phyloP scores from a whole-genome alignment of 352 stramenopile genomes.

The Globisporangium paroecandrum region DNA sequence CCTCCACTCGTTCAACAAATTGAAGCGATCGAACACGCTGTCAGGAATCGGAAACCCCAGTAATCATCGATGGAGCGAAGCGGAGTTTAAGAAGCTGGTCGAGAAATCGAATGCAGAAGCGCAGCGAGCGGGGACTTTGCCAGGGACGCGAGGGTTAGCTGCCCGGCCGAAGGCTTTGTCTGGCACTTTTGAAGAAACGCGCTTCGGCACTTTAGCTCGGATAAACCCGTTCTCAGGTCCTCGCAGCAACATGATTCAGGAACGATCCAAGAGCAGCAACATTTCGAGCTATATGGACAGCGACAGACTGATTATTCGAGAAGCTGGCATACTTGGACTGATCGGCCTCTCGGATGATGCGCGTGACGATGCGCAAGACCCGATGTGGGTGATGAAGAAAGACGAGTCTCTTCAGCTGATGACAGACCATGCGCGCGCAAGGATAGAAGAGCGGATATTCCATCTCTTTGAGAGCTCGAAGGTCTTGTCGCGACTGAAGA shows the following conservation, averaged over 20 bases:
- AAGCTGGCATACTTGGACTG: conserved; percentile 51
- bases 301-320: conserved; percentile 35
- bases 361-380: conserved; percentile 48
- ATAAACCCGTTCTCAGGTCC: conserved; percentile 44
- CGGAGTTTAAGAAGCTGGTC: conserved; percentile 69
- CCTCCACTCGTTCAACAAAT: conserved; percentile 31
- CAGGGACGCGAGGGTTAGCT: conserved; percentile 23
- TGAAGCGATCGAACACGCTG: conserved; percentile 73
- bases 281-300: conserved; percentile 22
- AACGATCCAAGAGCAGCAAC: conserved; percentile 14
- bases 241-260: conserved; percentile 1
- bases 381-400: conserved; percentile 34
- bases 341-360: conserved; percentile 67
- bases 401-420: conserved; percentile 52
- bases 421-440: conserved; percentile 52
- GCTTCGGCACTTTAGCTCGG: conserved; percentile 45
- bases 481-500: conserved; percentile 49
- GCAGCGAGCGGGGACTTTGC: conserved; percentile 35
- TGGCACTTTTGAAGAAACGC: conserved; percentile 52
- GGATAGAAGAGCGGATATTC: conserved; percentile 76
- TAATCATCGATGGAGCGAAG: conserved; percentile 67
- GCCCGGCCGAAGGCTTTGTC: conserved; percentile 55
- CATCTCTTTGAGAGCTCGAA: conserved; percentile 54
- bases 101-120: conserved; percentile 62
- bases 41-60: conserved; percentile 65